phyloP scores from a whole-genome alignment of 345 rosid genomes.

The Salix brachista region DNA sequence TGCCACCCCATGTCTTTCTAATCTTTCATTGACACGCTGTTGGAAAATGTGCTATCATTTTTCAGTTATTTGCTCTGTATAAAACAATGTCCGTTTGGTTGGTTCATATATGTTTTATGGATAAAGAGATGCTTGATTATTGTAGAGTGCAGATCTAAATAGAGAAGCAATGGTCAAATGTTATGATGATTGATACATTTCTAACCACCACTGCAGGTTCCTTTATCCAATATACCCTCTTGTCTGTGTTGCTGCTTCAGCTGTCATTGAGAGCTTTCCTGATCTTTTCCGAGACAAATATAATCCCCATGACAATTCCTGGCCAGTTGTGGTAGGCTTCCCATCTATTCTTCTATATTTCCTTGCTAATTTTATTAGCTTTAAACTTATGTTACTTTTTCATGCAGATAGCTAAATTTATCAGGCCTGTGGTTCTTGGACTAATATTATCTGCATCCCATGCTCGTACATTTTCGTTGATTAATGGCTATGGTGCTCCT shows the following conservation, averaged over 20 bases:
- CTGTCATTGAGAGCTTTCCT: conserved; percentile 94
- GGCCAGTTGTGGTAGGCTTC: conserved; percentile 51
- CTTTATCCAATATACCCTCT: conserved; percentile 94
- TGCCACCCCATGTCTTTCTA: not conserved
- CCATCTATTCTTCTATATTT: not conserved
- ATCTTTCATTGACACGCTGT: too few species aligned
- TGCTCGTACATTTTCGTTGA: conserved; percentile 77
- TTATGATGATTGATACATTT: conserved; percentile 11
- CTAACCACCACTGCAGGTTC: conserved; percentile 50
- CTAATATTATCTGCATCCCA: conserved; percentile 83
- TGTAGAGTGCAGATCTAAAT: not conserved
- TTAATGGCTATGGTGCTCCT: conserved; percentile 86
- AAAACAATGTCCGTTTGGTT: not conserved
- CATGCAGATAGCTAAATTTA: conserved; percentile 67
- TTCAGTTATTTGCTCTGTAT: too few species aligned
- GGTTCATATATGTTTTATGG: not conserved
- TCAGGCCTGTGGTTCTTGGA: conserved; percentile 69
- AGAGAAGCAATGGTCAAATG: not conserved
- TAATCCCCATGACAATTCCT: conserved; percentile 43
- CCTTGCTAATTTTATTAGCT: conserved; percentile 1
- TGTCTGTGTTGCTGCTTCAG: conserved; percentile 89
- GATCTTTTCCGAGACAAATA: conserved; percentile 69
- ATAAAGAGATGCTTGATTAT: not conserved
- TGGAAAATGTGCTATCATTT: too few species aligned
- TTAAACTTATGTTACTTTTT: not conserved